Evolutionary conservation across 1,139 yeast species (phyloP), one percentile per base, ranked within the genome.

Genomic region (Kurtzmaniella quercitrusa): DNA sequence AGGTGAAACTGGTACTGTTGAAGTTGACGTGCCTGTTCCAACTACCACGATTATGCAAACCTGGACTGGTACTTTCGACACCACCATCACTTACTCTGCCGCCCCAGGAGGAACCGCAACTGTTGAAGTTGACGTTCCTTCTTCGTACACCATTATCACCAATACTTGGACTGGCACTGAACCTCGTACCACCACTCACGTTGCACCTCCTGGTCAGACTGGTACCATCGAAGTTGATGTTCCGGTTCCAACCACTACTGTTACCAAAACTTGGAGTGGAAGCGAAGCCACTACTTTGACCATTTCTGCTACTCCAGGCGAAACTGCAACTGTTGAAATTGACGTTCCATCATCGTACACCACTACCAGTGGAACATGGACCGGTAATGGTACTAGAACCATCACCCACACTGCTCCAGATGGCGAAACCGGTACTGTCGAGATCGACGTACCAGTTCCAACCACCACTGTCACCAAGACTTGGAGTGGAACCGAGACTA

Each of bases 341-440:
- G 52, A 50, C 6, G 50, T 51, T 15, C 58, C 57, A 14, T 37
- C 44, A 8, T 42, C 49, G 14, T 41, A 48, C 16, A 56, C 60
- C 1, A 23, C 58, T 9, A 18, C 41, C 9, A 55, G 55, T 7
- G n/a, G 42, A 7, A 43, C 50, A 2, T 51, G 55, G 50, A 40
- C 50, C 12, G 51, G 51, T 11, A 25, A 44, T 3, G 37, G 3
- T 2, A 47, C 52, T 3, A 25, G 48, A 1, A 45, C 54, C 3
- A 41, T 25, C n/a, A 43, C 48, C 11, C 37, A 37, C 11, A 42
- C 48, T 15, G 49, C 46, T 2, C 34, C 48, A 16, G 38, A 40
- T 3, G 52, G 48, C 21, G 50, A 43, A 8, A 49, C 46, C n/a
- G 45, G 27, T 11, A 46, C 50, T 15, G 48, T 43, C 12, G 25